Evolutionary conservation across 2,329 filamentous ascomycete genomes (phyloP), one percentile per base, ranked within the genome.

Genomic region (Diaporthe vaccinii): DNA sequence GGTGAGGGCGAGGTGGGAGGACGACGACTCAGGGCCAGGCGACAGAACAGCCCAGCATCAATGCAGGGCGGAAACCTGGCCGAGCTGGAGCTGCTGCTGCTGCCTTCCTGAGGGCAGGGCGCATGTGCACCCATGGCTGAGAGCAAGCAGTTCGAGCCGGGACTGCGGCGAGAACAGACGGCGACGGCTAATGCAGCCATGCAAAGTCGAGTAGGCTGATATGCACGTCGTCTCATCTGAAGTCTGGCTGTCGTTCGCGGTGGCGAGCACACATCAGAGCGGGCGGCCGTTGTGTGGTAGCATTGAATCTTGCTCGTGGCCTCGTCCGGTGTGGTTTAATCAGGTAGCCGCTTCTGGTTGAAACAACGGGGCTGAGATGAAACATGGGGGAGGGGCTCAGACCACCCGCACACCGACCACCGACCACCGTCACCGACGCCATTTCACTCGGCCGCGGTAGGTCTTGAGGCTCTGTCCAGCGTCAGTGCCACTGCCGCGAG

Each of bases 291-390:
- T 69, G 49, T 55, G 49, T n/a, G 46, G 65, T 69, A 55, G 49
- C 65, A 69, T 55, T 41, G 65, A 28, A 55, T 55, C 49, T 69
- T n/a, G 65, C 34, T 34, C n/a, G 49, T 55, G 49, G 65, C 65
- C 34, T 53, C 65, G 65, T 55, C 49, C 55, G 65, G 41, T 55
- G n/a, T 36, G 49, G 15, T 69, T 55, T 69, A 55, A 34, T 69
- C 65, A 69, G 49, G 65, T 41, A 55, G 49, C 65, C 46, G 65
- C 65, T 55, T 69, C 34, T 69, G 34, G 65, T 69, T 69, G 65
- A 69, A 69, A 69, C 65, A 69, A 69, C 34, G 65, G 65, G 70
- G 55, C 70, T 28, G 57, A 72, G 57, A 72, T 72, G 70, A 72
- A 62, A 72, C 70, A n/a, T 62, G 70, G 58, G n/a, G 44, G 69